A percentile compares a stretch with the other conserved stretches of the same genome.
Evolutionary conservation across 2,329 filamentous ascomycete species (phyloP).

Genomic region (Graphilbum fragrans): DNA sequence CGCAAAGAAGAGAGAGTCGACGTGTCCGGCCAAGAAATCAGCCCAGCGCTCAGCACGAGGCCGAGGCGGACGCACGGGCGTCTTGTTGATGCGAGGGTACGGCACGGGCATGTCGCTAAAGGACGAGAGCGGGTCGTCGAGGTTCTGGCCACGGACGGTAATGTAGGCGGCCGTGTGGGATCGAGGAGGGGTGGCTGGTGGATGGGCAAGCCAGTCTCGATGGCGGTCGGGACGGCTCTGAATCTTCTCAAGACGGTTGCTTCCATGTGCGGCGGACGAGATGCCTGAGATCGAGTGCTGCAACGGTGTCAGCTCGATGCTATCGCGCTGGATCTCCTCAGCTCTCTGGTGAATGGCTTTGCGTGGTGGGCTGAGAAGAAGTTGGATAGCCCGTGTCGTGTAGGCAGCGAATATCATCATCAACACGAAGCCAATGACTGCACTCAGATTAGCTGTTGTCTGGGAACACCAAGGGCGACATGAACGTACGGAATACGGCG

Average conservation of each 20-base stretch:
- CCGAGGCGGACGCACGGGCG: constrained; percentile 22
- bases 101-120: constrained; percentile 9
- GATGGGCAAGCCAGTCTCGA: background rate
- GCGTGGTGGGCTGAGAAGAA: constrained; percentile 38
- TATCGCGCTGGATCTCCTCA: constrained; percentile 29
- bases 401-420: constrained; percentile 41
- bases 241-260: background rate
- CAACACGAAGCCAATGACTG: constrained; percentile 42
- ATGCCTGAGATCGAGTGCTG: constrained; percentile 8
- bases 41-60: constrained; percentile 39
- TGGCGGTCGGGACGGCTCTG: too few relatives aligned
- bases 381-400: constrained; percentile 39
- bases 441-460: background rate
- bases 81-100: constrained; percentile 9
- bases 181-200: constrained; percentile 3
- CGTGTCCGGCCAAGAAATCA: constrained; percentile 26
- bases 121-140: constrained; percentile 11
- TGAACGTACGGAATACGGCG: constrained; percentile 38
- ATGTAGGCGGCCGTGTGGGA: constrained; percentile 11
- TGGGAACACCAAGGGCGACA: background rate
- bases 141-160: constrained; percentile 11
- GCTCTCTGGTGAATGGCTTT: constrained; percentile 36
- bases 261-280: background rate
- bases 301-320: constrained; percentile 8
- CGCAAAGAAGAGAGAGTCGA: constrained; percentile 33